A percentile compares a stretch with the other conserved stretches of the same genome.
Conservation (phyloP, 1,284 basidiomycete species). For the Bjerkandera adusta region DNA sequence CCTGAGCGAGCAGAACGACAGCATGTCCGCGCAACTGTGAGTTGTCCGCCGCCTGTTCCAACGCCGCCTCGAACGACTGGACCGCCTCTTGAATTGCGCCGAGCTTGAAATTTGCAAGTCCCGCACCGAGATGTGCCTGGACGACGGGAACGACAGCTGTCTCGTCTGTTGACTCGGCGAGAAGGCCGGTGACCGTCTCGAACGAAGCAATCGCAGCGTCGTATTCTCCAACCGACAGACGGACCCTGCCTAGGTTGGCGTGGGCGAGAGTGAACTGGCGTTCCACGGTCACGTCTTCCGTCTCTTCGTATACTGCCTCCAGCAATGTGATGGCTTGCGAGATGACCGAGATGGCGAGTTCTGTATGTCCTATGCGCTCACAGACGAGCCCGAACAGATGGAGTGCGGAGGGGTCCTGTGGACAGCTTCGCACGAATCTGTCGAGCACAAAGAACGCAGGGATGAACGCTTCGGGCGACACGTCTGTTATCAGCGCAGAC, state of each 20-base stretch:
- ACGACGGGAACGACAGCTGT: constrained; percentile 43
- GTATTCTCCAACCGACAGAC: constrained; percentile 60
- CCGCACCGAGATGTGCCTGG: constrained; percentile 72
- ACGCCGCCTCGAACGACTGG: constrained; percentile 62
- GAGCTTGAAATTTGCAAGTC: constrained; percentile 68
- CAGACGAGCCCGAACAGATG: constrained; percentile 88
- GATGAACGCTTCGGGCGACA: constrained; percentile 46
- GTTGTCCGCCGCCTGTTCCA: constrained; percentile 53
- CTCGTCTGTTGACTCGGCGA: constrained; percentile 47
- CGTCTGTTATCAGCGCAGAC: constrained; percentile 23
- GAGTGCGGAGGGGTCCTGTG: constrained; percentile 72
- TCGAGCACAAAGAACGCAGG: constrained; percentile 82
- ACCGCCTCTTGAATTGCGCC: constrained; percentile 66
- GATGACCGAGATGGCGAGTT: constrained; percentile 59
- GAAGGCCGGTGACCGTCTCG: constrained; percentile 71
- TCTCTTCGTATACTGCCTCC: constrained; percentile 86
- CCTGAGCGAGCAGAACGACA: constrained; percentile 75
- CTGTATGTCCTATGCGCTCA: constrained; percentile 77
- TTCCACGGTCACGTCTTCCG: constrained; percentile 79
- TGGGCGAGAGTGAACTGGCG: constrained; percentile 81
- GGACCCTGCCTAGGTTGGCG: constrained; percentile 78
- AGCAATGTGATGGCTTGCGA: constrained; percentile 71
- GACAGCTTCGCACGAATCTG: constrained; percentile 70
- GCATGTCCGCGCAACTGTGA: constrained; percentile 59
- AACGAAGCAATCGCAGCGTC: constrained; percentile 68